These are phyloP conservation scores for Paraleonurus japonicus DNA, from an alignment of 257 asterid genomes.

Conservation along the genomic window DNA sequence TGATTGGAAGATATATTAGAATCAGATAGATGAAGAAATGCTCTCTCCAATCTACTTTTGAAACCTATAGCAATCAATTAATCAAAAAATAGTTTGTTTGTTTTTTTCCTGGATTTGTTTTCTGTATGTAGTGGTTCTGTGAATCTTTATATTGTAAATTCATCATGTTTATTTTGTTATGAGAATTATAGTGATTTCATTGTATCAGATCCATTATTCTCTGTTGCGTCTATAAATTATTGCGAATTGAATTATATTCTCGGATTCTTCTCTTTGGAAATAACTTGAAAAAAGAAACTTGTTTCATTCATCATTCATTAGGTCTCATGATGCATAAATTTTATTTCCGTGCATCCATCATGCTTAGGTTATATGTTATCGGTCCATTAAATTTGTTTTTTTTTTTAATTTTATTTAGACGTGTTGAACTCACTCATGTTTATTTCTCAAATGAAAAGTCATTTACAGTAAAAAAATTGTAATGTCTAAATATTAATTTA, in stretches of 20 bases:
- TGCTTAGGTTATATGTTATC: too few species aligned
- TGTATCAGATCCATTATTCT: neutral
- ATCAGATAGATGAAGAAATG: slow-evolving; percentile 20
- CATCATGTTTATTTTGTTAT: slow-evolving; percentile 18
- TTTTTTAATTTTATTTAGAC: too few species aligned
- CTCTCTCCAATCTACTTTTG: neutral
- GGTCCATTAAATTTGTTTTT: too few species aligned
- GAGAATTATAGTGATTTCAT: slow-evolving; percentile 6
- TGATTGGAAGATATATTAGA: slow-evolving; percentile 27
- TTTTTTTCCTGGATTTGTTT: slow-evolving; percentile 4
- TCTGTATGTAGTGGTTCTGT: slow-evolving; percentile 5
- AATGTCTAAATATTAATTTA: too few species aligned
- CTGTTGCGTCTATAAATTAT: neutral
- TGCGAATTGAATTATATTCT: neutral
- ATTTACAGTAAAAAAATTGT: too few species aligned
- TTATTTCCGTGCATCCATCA: too few species aligned
- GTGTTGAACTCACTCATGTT: too few species aligned
- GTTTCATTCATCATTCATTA: too few species aligned
- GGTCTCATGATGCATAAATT: too few species aligned
- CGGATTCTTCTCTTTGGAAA: neutral
- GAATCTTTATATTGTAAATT: slow-evolving; percentile 30
- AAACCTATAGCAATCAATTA: slow-evolving; percentile 22
- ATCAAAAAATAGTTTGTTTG: slow-evolving; percentile 17
- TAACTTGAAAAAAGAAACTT: too few species aligned
- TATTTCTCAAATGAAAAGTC: too few species aligned